Conservation (phyloP, 2,329 filamentous ascomycete species). For the Fusarium pininemorale region DNA sequence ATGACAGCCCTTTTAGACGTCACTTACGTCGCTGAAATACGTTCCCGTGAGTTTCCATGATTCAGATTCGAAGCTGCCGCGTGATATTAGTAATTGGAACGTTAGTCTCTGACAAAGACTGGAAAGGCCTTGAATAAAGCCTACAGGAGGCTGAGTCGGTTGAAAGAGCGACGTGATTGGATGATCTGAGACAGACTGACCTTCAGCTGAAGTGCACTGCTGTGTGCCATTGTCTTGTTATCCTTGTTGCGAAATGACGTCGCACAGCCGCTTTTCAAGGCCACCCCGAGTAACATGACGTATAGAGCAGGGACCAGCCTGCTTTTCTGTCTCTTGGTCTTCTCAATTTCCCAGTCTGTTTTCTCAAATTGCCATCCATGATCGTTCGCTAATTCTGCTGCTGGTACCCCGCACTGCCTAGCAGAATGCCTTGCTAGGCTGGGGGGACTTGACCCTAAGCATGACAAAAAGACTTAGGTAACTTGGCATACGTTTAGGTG, state of each 20-base stretch:
- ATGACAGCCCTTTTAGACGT: neutral
- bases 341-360: fast-evolving
- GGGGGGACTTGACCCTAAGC: too few species aligned
- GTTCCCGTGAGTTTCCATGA: fast-evolving
- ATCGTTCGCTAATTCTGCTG: neutral
- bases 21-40: neutral
- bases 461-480: too few species aligned
- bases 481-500: too few species aligned
- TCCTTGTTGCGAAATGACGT: neutral
- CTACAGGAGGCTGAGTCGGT: neutral
- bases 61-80: fast-evolving
- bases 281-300: too few species aligned
- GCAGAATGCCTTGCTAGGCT: neutral
- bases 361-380: neutral
- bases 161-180: neutral
- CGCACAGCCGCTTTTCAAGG: neutral
- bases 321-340: fast-evolving
- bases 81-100: neutral
- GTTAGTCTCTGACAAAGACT: fast-evolving
- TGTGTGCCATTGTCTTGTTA: neutral
- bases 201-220: neutral
- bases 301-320: fast-evolving
- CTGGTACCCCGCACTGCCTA: neutral
- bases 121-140: neutral
- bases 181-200: fast-evolving